Evolutionary conservation across 1,284 basidiomycete genomes (phyloP).

Genomic region (Tausonia pullulans): DNA sequence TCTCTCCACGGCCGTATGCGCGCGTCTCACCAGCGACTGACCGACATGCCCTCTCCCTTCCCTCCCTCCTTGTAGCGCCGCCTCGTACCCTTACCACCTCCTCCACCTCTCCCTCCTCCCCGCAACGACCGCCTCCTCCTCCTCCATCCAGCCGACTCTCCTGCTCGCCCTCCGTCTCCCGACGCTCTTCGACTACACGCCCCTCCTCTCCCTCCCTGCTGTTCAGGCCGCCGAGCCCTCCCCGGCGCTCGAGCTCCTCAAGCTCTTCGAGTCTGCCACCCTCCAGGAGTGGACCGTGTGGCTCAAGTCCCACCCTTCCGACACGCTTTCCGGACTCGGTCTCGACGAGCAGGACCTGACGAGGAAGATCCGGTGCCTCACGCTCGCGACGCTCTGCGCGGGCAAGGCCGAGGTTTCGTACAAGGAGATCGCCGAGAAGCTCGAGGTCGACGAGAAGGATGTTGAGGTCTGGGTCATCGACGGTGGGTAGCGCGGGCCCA

Average conservation of each 20-base stretch:
- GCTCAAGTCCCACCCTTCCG: slow-evolving; percentile 35
- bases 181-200: slow-evolving; percentile 64
- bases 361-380: slow-evolving; percentile 70
- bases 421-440: slow-evolving; percentile 52
- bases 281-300: slow-evolving; percentile 54
- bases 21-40: neutral
- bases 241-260: slow-evolving; percentile 25
- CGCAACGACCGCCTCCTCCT: slow-evolving; percentile 39
- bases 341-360: slow-evolving; percentile 42
- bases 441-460: slow-evolving; percentile 55
- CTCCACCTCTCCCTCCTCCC: slow-evolving; percentile 51
- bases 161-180: slow-evolving; percentile 55
- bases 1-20: no score
- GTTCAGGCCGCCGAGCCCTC: slow-evolving; percentile 24
- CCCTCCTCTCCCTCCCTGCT: slow-evolving; percentile 44
- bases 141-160: slow-evolving; percentile 33
- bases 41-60: neutral
- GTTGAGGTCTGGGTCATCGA: slow-evolving; percentile 91
- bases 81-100: slow-evolving; percentile 53
- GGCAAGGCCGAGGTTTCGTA: slow-evolving; percentile 55
- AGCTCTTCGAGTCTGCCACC: slow-evolving; percentile 45
- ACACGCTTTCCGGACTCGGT: neutral
- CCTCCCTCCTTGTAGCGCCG: slow-evolving; percentile 35
- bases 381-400: slow-evolving; percentile 64
- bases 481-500: slow-evolving; percentile 41